Conservation (phyloP, 257 asterid genomes). For the Plantago elongata region DNA sequence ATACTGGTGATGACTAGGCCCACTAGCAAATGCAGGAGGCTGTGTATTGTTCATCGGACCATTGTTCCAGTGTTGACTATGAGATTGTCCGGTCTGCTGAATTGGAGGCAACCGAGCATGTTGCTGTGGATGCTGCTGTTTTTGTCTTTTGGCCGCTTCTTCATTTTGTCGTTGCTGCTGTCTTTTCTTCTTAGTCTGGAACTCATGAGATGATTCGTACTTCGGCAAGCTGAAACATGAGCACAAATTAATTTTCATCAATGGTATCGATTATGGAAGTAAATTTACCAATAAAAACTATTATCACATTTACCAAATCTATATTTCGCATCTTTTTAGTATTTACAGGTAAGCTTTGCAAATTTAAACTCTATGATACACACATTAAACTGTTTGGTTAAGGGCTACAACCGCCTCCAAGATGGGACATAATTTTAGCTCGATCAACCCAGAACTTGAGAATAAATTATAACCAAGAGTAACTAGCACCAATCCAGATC, state of each 20-base stretch:
- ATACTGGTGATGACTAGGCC: constrained; percentile 60
- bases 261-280: neutral
- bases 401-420: no score
- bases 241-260: neutral
- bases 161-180: constrained; percentile 88
- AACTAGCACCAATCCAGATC: neutral
- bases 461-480: no score
- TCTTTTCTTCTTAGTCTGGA: constrained; percentile 91
- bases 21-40: constrained; percentile 44
- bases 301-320: neutral
- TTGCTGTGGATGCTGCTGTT: constrained; percentile 71
- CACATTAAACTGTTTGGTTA: no score
- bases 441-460: no score
- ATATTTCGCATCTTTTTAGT: no score
- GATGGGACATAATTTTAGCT: no score
- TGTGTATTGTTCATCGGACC: constrained; percentile 58
- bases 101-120: constrained; percentile 83
- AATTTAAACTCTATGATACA: no score
- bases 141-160: constrained; percentile 80
- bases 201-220: constrained; percentile 93
- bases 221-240: constrained; percentile 62
- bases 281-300: neutral
- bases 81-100: constrained; percentile 68
- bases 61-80: constrained; percentile 58
- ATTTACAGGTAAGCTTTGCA: no score